phyloP scores from a whole-genome alignment of 2,329 filamentous ascomycete genomes.

The Alternaria sp. region DNA sequence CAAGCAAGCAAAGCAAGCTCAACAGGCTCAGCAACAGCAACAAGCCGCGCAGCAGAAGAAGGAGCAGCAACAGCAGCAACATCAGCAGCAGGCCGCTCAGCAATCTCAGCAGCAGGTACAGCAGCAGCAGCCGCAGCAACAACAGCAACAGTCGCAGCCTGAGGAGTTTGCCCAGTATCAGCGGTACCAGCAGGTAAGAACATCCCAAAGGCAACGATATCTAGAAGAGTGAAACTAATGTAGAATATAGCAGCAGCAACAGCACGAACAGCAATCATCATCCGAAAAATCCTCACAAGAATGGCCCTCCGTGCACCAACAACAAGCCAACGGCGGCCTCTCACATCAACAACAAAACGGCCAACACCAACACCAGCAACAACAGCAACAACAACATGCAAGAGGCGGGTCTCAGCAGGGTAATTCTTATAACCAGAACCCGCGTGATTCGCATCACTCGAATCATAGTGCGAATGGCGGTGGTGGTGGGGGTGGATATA shows the following conservation, averaged over 20 bases:
- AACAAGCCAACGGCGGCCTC: constrained; percentile 18
- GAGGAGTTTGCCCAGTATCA: constrained; percentile 51
- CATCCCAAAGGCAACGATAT: no score
- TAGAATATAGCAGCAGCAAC: constrained; percentile 16
- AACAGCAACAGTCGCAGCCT: constrained; percentile 42
- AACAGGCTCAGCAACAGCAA: constrained; percentile 60
- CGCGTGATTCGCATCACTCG: constrained; percentile 44
- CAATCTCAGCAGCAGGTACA: constrained; percentile 47
- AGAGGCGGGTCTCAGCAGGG: constrained; percentile 17
- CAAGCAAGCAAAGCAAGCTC: constrained; percentile 70
- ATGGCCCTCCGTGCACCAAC: constrained; percentile 27
- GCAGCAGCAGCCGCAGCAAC: constrained; percentile 38
- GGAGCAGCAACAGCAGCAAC: constrained; percentile 52
- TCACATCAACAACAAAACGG: constrained; percentile 14
- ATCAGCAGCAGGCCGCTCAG: constrained; percentile 13
- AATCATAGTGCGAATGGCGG: constrained; percentile 36
- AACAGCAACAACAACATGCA: not conserved
- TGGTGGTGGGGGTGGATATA: constrained; percentile 36
- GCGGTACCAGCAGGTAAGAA: constrained; percentile 44
- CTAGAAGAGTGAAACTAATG: not conserved
- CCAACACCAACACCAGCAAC: constrained; percentile 7
- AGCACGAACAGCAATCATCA: constrained; percentile 27
- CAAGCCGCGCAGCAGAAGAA: constrained; percentile 49
- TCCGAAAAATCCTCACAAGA: constrained; percentile 24
- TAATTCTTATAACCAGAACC: constrained; percentile 26